Conservation (phyloP, 2,329 filamentous ascomycete species). For the Alternaria dauci region DNA sequence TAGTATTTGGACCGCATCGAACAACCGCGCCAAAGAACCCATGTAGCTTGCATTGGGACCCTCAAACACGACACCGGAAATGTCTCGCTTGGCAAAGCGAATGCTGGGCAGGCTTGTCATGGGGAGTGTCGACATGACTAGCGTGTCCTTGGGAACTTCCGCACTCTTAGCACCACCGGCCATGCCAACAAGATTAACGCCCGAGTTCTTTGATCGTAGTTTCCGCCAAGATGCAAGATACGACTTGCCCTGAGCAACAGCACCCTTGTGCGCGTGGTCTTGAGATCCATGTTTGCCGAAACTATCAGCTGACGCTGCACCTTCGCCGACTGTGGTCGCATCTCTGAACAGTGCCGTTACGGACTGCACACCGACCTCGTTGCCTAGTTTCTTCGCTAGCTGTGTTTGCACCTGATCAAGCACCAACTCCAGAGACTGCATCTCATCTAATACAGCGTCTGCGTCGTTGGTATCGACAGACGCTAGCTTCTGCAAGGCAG, state of each 20-base stretch:
- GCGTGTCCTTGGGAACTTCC: slow-evolving; percentile 63
- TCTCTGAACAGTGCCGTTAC: slow-evolving; percentile 79
- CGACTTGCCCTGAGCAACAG: slow-evolving; percentile 65
- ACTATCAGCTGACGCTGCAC: slow-evolving; percentile 34
- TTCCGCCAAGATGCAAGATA: slow-evolving; percentile 90
- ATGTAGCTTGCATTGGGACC: slow-evolving; percentile 93
- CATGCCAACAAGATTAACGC: slow-evolving; percentile 59
- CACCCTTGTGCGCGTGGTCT: slow-evolving; percentile 45
- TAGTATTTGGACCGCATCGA: slow-evolving; percentile 90
- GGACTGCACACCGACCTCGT: slow-evolving; percentile 85
- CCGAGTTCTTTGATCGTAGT: slow-evolving; percentile 86
- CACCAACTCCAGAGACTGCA: slow-evolving; percentile 85
- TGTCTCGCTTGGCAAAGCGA: slow-evolving; percentile 75
- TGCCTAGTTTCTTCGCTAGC: slow-evolving; percentile 86
- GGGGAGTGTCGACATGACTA: slow-evolving; percentile 61
- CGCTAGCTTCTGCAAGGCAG: slow-evolving; percentile 82
- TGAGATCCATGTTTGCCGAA: slow-evolving; percentile 40
- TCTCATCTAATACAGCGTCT: slow-evolving; percentile 90
- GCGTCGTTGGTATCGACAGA: slow-evolving; percentile 89
- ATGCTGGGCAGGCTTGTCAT: slow-evolving; percentile 80
- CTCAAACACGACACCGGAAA: slow-evolving; percentile 73
- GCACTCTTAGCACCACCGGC: slow-evolving; percentile 41
- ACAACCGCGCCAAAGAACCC: slow-evolving; percentile 85
- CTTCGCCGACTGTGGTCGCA: slow-evolving; percentile 55
- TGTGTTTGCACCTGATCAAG: slow-evolving; percentile 84